phyloP scores from a whole-genome alignment of 257 asterid species.

The Dorcoceras hygrometricum region DNA sequence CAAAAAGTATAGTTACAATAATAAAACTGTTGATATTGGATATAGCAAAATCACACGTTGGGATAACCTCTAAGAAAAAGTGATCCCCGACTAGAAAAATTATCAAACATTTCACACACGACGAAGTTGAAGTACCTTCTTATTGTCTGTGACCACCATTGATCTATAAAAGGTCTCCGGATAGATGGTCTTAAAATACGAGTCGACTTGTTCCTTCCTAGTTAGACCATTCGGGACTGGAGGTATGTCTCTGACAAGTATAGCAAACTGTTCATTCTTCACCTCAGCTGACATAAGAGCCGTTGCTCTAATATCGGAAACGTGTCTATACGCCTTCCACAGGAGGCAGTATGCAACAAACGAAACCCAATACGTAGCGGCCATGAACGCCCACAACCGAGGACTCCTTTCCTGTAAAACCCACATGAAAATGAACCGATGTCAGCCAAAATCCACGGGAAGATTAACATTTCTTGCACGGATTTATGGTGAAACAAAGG shows the following conservation, averaged over 20 bases:
- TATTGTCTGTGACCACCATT: constrained; percentile 70
- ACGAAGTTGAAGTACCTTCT: constrained; percentile 37
- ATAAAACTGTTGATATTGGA: too few relatives aligned
- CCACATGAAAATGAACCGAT: constrained; percentile 6
- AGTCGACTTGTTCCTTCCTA: constrained; percentile 84
- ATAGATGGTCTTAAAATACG: constrained; percentile 68
- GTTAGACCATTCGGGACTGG: constrained; percentile 47
- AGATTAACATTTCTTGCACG: neutral
- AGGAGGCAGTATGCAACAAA: constrained; percentile 59
- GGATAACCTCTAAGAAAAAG: too few relatives aligned
- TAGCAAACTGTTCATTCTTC: constrained; percentile 70
- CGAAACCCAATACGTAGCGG: constrained; percentile 68
- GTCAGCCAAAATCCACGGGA: neutral
- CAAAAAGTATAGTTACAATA: too few relatives aligned
- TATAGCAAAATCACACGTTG: too few relatives aligned
- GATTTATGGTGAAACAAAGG: neutral
- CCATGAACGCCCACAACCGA: constrained; percentile 76
- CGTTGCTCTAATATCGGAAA: constrained; percentile 51
- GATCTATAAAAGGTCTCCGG: constrained; percentile 84
- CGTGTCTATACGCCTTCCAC: constrained; percentile 90
- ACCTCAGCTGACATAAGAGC: constrained; percentile 77
- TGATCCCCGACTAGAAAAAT: too few relatives aligned
- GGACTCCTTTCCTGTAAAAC: constrained; percentile 46
- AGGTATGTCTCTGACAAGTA: constrained; percentile 84
- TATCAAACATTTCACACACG: neutral